Base-by-base conservation (phyloP, 768 basidiomycete genomes). In the Russula virescens region DNA sequence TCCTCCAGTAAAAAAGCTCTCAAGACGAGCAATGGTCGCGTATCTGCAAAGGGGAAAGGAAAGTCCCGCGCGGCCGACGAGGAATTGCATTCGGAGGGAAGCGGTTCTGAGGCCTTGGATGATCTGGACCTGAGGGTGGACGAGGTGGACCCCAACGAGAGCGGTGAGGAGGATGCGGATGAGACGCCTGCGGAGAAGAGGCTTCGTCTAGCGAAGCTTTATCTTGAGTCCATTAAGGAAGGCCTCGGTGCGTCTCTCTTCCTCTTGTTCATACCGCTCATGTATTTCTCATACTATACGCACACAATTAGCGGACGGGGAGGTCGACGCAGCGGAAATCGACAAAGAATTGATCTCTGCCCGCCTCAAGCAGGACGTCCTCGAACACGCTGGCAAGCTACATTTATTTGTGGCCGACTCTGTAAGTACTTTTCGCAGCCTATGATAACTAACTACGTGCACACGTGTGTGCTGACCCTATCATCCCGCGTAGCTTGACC, bases 181-280 rank as follows among this genome's bases (percentile, higher is more conserved):
- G 96, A 98, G 76, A 96, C 94, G 5, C 91, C 94, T 2, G 94
- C 93, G 0, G 86, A 94, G 78, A 99, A 98, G 75, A 79, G 97
- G 62, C 78, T 99, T 21, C 78, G 97, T 62, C 76, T 99, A 43
- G 95, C 96, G 5, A 89, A 94, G 73, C 73, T 96, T 65, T 98
- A 98, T 73, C 77, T 99, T 45, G 85, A 93, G 63, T 87, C 80
- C 64, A 85, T 98, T 16, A 91, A 91, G 73, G 83, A 87, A 62
- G 73, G 81, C 42, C 73, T 95, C 31, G 78, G 87, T 84, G 68
- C 73, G 83, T 49, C 49, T 48, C 49, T 48, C 26, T 45, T 34
- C 21, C 14, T 14, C 16, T 18, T 18, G 23, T 40, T 23, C 11
- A 10, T 46, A 19, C 31, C 9, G 40, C 38, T 34, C 45, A 38